These are phyloP conservation scores for Diaporthe aspalathi DNA, from an alignment of 2,329 filamentous ascomycete genomes.

Conservation along the genomic window DNA sequence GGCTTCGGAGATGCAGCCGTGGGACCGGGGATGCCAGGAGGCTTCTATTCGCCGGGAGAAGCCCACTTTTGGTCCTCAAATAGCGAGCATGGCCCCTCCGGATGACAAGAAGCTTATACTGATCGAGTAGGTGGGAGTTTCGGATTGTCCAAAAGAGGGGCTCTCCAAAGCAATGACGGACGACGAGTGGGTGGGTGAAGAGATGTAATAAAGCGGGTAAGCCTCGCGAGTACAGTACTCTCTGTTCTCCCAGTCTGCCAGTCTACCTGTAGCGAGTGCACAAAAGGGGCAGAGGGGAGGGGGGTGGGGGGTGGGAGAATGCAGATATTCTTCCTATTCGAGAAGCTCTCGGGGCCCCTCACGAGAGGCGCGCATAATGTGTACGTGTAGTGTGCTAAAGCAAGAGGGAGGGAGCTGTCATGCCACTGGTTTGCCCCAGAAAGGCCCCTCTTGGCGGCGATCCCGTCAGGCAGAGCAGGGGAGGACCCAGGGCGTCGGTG, in stretches of 20 bases:
- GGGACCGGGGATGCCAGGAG: not conserved
- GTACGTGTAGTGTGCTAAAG: too few species aligned
- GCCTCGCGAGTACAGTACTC: too few species aligned
- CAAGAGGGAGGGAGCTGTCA: not conserved
- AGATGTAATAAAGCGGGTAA: too few species aligned
- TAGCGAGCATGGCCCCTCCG: conserved; percentile 20
- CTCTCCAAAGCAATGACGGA: conserved; percentile 11
- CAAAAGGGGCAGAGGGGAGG: not conserved
- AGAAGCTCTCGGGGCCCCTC: not conserved
- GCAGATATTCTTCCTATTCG: conserved; percentile 24
- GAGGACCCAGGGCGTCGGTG: conserved; percentile 11
- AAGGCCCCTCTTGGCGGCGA: conserved; percentile 26
- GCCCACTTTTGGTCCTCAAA: conserved; percentile 31
- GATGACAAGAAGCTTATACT: conserved; percentile 32
- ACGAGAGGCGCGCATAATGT: not conserved
- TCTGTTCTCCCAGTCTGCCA: too few species aligned
- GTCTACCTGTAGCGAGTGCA: too few species aligned
- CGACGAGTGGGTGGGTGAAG: not conserved
- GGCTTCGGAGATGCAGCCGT: conserved; percentile 9
- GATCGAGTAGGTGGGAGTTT: conserved; percentile 32
- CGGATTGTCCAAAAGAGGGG: conserved; percentile 30
- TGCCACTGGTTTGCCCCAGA: conserved; percentile 2
- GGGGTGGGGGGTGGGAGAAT: not conserved
- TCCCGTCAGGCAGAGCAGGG: conserved; percentile 21
- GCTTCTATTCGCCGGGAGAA: conserved; percentile 23